Conservation (phyloP, 768 basidiomycete genomes). For the Suillus placidus region DNA sequence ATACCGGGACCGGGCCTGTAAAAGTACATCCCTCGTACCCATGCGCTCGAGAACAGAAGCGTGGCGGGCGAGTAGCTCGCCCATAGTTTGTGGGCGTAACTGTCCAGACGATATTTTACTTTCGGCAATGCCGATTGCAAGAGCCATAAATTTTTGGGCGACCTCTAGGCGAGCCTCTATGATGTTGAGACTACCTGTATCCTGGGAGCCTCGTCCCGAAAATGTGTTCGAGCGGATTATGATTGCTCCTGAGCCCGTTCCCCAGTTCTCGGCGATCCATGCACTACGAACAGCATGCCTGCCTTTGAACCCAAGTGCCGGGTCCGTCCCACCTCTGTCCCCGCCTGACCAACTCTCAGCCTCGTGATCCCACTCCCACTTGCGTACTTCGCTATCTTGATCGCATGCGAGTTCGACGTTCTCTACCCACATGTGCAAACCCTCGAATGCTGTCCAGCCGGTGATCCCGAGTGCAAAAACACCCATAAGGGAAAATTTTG, state of each 20-base stretch:
- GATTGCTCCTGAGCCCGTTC: constrained; percentile 43
- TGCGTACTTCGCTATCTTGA: constrained; percentile 51
- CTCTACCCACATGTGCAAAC: constrained; percentile 67
- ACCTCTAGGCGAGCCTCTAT: constrained; percentile 58
- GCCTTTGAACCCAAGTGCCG: constrained; percentile 61
- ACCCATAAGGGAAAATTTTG: constrained; percentile 53
- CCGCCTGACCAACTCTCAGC: constrained; percentile 65
- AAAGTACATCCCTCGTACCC: constrained; percentile 50
- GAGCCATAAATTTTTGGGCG: constrained; percentile 55
- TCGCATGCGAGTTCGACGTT: constrained; percentile 49
- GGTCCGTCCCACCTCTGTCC: constrained; percentile 67
- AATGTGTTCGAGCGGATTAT: constrained; percentile 43
- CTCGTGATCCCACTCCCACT: constrained; percentile 72
- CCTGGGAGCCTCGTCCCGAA: constrained; percentile 32
- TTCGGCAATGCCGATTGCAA: constrained; percentile 51
- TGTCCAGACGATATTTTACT: constrained; percentile 38
- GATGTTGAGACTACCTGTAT: constrained; percentile 42
- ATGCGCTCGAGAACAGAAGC: constrained; percentile 63
- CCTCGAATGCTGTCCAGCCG: constrained; percentile 54
- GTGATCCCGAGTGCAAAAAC: constrained; percentile 46
- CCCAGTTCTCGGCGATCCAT: constrained; percentile 75
- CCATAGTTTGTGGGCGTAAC: constrained; percentile 52
- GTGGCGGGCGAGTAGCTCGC: constrained; percentile 57
- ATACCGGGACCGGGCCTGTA: constrained; percentile 59
- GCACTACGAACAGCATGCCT: constrained; percentile 67